Evolutionary conservation across 768 basidiomycete genomes (phyloP).

Genomic region (Dentipellis sp.): DNA sequence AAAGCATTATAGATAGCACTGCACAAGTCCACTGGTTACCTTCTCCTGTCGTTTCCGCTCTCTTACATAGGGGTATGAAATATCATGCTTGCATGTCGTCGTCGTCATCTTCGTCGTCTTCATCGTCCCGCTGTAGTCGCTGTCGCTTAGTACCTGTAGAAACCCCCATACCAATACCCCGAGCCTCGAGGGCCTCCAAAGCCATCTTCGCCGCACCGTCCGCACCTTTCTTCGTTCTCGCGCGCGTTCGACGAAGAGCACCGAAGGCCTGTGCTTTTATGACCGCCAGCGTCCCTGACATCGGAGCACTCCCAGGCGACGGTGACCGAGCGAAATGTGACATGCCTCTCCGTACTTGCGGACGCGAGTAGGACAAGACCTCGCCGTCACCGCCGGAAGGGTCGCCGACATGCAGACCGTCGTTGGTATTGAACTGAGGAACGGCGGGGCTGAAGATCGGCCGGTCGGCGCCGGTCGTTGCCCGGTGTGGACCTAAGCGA

Average conservation of each 20-base stretch:
- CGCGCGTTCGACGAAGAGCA: conserved; percentile 69
- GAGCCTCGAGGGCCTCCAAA: conserved; percentile 72
- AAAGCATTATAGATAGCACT: conserved; percentile 1
- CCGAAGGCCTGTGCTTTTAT: conserved; percentile 90
- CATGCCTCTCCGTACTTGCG: conserved; percentile 14
- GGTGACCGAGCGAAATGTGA: conserved; percentile 29
- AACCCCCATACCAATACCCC: conserved; percentile 51
- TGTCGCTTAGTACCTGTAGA: conserved; percentile 33
- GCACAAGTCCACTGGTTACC: background rate
- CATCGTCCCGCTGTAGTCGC: conserved; percentile 33
- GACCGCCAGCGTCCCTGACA: conserved; percentile 79
- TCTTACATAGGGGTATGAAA: too few species aligned
- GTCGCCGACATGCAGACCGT: conserved; percentile 42
- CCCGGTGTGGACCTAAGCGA: conserved; percentile 38
- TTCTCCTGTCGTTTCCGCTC: background rate
- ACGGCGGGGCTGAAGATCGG: conserved; percentile 33
- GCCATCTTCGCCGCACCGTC: conserved; percentile 70
- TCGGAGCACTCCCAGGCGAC: conserved; percentile 34
- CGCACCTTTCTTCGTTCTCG: conserved; percentile 61
- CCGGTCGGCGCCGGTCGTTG: conserved; percentile 41
- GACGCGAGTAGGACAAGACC: conserved; percentile 16
- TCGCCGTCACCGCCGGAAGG: conserved; percentile 32
- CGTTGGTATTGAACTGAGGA: conserved; percentile 40
- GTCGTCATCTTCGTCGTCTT: conserved; percentile 38
- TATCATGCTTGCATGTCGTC: conserved; percentile 2